These are phyloP conservation scores for Aristolochia contorta DNA, from an alignment of 164 flowering plant species.

Conservation along the genomic window DNA sequence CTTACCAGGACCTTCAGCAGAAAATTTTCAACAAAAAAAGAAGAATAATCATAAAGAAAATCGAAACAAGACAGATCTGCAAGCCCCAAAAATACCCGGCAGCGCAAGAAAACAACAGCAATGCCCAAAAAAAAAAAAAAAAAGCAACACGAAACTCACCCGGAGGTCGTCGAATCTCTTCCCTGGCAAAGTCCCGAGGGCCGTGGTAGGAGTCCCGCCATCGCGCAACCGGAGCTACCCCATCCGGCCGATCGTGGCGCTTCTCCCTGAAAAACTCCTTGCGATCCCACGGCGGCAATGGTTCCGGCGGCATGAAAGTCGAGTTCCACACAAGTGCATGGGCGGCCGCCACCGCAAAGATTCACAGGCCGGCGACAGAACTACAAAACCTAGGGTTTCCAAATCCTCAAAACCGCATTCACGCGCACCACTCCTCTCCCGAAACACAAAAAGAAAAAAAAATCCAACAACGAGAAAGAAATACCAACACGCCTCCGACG, in stretches of 20 bases:
- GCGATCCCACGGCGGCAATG: constrained; percentile 66
- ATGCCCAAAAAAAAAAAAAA: neutral
- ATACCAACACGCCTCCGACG: too few relatives aligned
- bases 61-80: neutral
- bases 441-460: neutral
- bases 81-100: neutral
- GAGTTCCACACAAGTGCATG: constrained; percentile 27
- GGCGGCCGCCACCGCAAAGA: constrained; percentile 9
- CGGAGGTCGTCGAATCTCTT: constrained; percentile 49
- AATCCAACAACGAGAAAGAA: too few relatives aligned
- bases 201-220: constrained; percentile 60
- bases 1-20: constrained; percentile 76
- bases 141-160: constrained; percentile 27
- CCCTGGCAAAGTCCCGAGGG: constrained; percentile 32
- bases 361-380: neutral
- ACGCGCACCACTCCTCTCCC: neutral
- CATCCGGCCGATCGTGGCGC: constrained; percentile 49
- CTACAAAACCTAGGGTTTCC: neutral
- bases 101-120: neutral
- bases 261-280: constrained; percentile 76
- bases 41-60: constrained; percentile 8
- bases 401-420: neutral
- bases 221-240: constrained; percentile 24
- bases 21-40: constrained; percentile 12
- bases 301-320: constrained; percentile 91